Conservation (phyloP, 1,284 basidiomycete species). For the Ceratobasidium sp. region DNA sequence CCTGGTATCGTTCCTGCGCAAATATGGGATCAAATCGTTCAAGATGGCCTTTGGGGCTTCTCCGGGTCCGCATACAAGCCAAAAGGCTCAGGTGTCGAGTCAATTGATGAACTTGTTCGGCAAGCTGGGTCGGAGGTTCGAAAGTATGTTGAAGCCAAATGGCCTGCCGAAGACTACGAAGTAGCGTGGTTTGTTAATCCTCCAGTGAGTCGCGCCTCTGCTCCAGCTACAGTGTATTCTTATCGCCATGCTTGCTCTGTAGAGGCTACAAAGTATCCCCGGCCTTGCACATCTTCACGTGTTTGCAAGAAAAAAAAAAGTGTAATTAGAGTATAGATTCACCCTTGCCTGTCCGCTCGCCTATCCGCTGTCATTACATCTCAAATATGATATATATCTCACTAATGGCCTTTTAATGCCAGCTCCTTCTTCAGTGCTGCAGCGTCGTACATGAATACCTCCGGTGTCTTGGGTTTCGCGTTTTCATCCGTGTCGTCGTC, state of each 20-base stretch:
- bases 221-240: neutral
- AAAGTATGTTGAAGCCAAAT: constrained; percentile 65
- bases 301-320: constrained; percentile 65
- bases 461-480: constrained; percentile 54
- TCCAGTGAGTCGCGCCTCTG: constrained; percentile 59
- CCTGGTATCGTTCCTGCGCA: constrained; percentile 45
- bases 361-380: neutral
- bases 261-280: constrained; percentile 80
- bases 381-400: constrained; percentile 11
- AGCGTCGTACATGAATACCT: constrained; percentile 79
- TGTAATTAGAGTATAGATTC: constrained; percentile 26
- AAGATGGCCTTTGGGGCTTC: constrained; percentile 73
- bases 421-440: constrained; percentile 72
- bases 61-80: constrained; percentile 57
- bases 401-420: constrained; percentile 6
- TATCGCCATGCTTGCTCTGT: constrained; percentile 28
- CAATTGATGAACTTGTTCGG: constrained; percentile 54
- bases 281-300: constrained; percentile 82
- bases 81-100: constrained; percentile 61
- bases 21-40: constrained; percentile 43
- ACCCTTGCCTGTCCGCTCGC: neutral
- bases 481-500: constrained; percentile 36
- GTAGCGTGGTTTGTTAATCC: constrained; percentile 88
- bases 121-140: constrained; percentile 62
- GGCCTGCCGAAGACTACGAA: constrained; percentile 75